phyloP scores from a whole-genome alignment of 2,329 filamentous ascomycete genomes.

The Aspergillus floridensis region DNA sequence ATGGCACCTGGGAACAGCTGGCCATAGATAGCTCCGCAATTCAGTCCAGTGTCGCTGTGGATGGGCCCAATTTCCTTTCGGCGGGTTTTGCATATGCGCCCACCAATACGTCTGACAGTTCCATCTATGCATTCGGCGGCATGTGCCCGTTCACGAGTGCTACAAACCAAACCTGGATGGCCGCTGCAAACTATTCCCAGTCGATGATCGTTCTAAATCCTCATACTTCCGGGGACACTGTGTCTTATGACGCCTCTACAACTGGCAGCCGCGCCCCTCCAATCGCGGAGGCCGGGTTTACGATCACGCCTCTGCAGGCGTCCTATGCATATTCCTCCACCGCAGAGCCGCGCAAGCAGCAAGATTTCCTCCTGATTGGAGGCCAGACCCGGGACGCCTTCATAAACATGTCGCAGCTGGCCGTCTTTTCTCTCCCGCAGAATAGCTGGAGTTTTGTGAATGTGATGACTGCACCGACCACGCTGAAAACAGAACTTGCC shows the following conservation, averaged over 20 bases:
- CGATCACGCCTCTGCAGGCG: slow-evolving; percentile 69
- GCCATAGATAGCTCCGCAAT: slow-evolving; percentile 32
- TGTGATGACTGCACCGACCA: slow-evolving; percentile 50
- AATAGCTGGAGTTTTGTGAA: slow-evolving; percentile 80
- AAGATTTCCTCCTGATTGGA: slow-evolving; percentile 76
- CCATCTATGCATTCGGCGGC: slow-evolving; percentile 74
- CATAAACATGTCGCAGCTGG: slow-evolving; percentile 90
- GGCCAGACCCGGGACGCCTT: slow-evolving; percentile 82
- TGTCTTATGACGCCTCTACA: slow-evolving; percentile 46
- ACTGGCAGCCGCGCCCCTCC: slow-evolving; percentile 61
- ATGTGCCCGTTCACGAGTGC: slow-evolving; percentile 67
- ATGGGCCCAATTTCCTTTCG: slow-evolving; percentile 57
- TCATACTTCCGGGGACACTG: slow-evolving; percentile 13
- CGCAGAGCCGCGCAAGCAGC: slow-evolving; percentile 66
- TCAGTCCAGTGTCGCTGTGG: slow-evolving; percentile 32
- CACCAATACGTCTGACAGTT: slow-evolving; percentile 51
- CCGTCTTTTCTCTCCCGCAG: slow-evolving; percentile 81
- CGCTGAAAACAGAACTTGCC: slow-evolving; percentile 56
- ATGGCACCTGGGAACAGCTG: slow-evolving; percentile 56
- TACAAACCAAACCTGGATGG: slow-evolving; percentile 60
- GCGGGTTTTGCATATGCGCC: slow-evolving; percentile 65
- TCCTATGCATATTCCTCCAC: slow-evolving; percentile 65
- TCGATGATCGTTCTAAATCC: slow-evolving; percentile 64
- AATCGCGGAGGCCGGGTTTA: slow-evolving; percentile 82
- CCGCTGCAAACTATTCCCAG: slow-evolving; percentile 73